phyloP scores from a whole-genome alignment of 2,329 filamentous ascomycete species.

The Lecanicillium sp. region DNA sequence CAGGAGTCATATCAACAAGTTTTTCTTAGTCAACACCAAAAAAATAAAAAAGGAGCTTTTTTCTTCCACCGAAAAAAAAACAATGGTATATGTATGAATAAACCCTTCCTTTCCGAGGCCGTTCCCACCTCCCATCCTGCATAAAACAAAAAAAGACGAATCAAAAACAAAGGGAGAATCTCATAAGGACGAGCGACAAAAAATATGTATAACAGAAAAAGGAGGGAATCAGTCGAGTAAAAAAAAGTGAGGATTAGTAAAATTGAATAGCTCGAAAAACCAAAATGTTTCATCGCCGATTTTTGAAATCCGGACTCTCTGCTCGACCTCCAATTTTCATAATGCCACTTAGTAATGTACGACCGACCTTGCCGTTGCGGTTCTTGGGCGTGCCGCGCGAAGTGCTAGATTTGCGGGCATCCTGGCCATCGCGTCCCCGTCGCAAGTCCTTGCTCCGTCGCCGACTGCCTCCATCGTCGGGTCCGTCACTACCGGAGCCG shows the following conservation, averaged over 20 bases:
- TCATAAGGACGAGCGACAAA: too few species aligned
- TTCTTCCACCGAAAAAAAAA: too few species aligned
- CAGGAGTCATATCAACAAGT: too few species aligned
- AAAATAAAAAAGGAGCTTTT: too few species aligned
- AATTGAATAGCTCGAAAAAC: not conserved
- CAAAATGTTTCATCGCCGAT: constrained; percentile 20
- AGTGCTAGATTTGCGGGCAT: constrained; percentile 23
- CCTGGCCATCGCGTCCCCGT: constrained; percentile 23
- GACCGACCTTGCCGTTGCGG: constrained; percentile 35
- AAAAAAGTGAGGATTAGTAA: not conserved
- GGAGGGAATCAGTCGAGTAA: not conserved
- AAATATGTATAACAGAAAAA: not conserved
- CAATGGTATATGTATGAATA: too few species aligned
- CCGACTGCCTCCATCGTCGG: constrained; percentile 20
- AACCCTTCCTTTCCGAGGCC: too few species aligned
- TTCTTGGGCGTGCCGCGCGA: constrained; percentile 26
- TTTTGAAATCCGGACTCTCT: constrained; percentile 35
- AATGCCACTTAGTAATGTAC: constrained; percentile 38
- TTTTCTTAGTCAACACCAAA: too few species aligned
- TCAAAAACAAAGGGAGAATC: too few species aligned
- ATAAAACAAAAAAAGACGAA: not conserved
- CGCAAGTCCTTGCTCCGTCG: constrained; percentile 29
- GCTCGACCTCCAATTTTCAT: constrained; percentile 37
- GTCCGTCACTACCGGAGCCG: constrained; percentile 45
- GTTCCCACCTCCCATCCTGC: not conserved